Evolutionary conservation across 768 basidiomycete species (phyloP).

Genomic region (Kwoniella mangroviensis): DNA sequence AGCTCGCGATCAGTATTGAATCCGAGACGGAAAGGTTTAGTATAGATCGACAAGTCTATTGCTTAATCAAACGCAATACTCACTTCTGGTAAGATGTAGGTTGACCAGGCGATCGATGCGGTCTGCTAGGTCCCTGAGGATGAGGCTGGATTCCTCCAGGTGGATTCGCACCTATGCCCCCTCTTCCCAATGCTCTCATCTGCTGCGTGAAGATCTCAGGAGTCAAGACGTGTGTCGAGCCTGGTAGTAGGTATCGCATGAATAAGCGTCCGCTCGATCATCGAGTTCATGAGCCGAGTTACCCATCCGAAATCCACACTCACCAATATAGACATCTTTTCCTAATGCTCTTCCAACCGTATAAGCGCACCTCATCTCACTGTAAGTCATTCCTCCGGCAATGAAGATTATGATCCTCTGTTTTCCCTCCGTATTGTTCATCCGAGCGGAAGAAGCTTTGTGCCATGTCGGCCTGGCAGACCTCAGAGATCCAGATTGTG

Average conservation of each 20-base stretch:
- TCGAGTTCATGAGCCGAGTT: not conserved
- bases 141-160: constrained; percentile 53
- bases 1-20: not conserved
- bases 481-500: constrained; percentile 73
- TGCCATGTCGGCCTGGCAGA: constrained; percentile 91
- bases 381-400: constrained; percentile 94
- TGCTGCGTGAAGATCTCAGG: constrained; percentile 85
- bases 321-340: constrained; percentile 92
- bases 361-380: constrained; percentile 89
- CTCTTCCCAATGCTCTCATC: constrained; percentile 80
- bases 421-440: constrained; percentile 61
- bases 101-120: constrained; percentile 37
- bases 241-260: constrained; percentile 59
- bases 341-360: constrained; percentile 72
- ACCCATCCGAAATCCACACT: constrained; percentile 22
- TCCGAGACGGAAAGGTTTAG: not conserved
- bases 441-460: constrained; percentile 64
- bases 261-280: not conserved
- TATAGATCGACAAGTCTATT: not conserved
- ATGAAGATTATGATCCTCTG: constrained; percentile 87
- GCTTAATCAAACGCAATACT: constrained; percentile 7
- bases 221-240: constrained; percentile 84
- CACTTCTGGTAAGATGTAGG: constrained; percentile 49
- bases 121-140: constrained; percentile 47
- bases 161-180: constrained; percentile 72